Percentiles rank a stretch among this genome's conserved stretches.
These are phyloP conservation scores for Dioscorea zingiberensis DNA, from an alignment of 106 monocot species.

Conservation along the genomic window DNA sequence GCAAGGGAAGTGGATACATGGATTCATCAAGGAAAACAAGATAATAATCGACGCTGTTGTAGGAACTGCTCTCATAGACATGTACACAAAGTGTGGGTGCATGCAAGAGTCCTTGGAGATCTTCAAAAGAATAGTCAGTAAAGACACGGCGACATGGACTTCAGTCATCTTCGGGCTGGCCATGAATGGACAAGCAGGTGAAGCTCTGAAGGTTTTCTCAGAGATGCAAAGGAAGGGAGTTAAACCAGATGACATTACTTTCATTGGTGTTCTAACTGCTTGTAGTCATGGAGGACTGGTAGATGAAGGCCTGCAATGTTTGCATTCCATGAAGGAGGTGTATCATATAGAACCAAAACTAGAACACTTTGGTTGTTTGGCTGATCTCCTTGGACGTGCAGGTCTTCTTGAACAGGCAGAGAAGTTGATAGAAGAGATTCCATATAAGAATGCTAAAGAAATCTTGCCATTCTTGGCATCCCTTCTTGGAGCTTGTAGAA, in stretches of 20 bases:
- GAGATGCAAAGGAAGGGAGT: conserved; percentile 23
- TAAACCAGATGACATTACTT: conserved; percentile 61
- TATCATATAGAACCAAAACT: conserved; percentile 41
- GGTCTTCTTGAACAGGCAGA: conserved; percentile 52
- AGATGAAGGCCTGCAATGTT: conserved; percentile 37
- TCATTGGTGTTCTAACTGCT: conserved; percentile 53
- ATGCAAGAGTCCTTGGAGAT: conserved; percentile 36
- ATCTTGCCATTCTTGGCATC: conserved; percentile 43
- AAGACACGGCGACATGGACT: conserved; percentile 37
- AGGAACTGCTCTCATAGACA: conserved; percentile 42
- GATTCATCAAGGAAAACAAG: conserved; percentile 23
- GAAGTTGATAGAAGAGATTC: conserved; percentile 27
- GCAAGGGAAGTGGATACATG: conserved; percentile 41
- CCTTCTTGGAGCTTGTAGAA: conserved; percentile 51
- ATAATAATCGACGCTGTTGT: conserved; percentile 31
- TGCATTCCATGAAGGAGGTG: conserved; percentile 29
- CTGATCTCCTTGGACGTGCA: conserved; percentile 54
- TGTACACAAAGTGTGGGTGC: conserved; percentile 49
- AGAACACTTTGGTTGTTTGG: conserved; percentile 55
- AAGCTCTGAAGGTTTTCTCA: conserved; percentile 42
- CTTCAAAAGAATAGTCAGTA: conserved; percentile 17
- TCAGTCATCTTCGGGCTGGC: conserved; percentile 48
- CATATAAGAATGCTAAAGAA: conserved; percentile 4
- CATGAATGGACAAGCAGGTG: conserved; percentile 22
- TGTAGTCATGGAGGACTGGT: conserved; percentile 63